Conservation (phyloP, 495 filamentous ascomycete species). For the Trichoderma virens region DNA sequence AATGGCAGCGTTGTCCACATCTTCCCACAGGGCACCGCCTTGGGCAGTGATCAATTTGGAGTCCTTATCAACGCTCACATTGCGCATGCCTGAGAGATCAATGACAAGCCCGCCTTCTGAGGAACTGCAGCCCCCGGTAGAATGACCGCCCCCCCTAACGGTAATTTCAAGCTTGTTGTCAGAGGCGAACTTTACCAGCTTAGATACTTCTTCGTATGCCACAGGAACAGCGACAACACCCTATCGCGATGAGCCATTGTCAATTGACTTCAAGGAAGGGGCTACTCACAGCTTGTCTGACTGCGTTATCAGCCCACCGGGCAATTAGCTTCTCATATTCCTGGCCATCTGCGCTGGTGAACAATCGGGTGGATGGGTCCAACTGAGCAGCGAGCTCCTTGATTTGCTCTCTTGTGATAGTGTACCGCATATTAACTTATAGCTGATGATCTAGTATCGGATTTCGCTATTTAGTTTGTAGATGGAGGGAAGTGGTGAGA, state of each 20-base stretch:
- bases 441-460: neutral
- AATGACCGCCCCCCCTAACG: constrained; percentile 48
- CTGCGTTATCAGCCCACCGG: neutral
- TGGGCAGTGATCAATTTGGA: constrained; percentile 40
- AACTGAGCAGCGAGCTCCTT: neutral
- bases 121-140: constrained; percentile 33
- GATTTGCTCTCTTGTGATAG: neutral
- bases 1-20: constrained; percentile 46
- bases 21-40: constrained; percentile 48
- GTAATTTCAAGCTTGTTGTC: constrained; percentile 39
- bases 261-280: neutral
- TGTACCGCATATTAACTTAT: neutral
- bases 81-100: constrained; percentile 44
- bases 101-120: constrained; percentile 46
- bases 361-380: neutral
- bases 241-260: neutral
- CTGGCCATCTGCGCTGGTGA: neutral
- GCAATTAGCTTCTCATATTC: neutral
- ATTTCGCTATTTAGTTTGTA: neutral
- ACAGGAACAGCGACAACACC: neutral
- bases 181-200: constrained; percentile 36
- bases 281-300: neutral
- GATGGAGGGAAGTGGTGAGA: neutral
- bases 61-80: constrained; percentile 37
- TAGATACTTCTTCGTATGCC: constrained; percentile 26